Conservation (phyloP, 2,329 filamentous ascomycete genomes). For the Aspergillus fischeri region DNA sequence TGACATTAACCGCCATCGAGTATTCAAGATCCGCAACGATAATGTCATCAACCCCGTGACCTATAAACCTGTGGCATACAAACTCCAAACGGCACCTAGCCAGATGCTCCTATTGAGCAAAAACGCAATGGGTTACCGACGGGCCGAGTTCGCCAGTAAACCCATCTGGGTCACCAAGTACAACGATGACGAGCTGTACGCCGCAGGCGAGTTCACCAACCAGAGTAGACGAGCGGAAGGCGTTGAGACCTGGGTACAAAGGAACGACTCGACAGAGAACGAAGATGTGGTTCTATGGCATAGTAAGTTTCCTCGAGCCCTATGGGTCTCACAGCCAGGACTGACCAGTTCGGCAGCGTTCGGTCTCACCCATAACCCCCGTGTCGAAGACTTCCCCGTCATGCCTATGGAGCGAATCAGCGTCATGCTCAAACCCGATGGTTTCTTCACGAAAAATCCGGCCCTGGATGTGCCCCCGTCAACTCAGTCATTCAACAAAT, state of each 20-base stretch:
- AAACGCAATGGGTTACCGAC: slow-evolving; percentile 45
- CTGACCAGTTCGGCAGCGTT: slow-evolving; percentile 29
- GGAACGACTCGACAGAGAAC: slow-evolving; percentile 47
- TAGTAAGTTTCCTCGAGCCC: slow-evolving; percentile 23
- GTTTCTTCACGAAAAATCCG: slow-evolving; percentile 52
- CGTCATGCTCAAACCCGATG: slow-evolving; percentile 47
- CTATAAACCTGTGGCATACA: slow-evolving; percentile 53
- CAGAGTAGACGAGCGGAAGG: slow-evolving; percentile 53
- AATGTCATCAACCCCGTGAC: slow-evolving; percentile 51
- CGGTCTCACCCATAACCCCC: slow-evolving; percentile 61
- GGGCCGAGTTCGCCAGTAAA: slow-evolving; percentile 53
- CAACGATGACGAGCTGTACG: slow-evolving; percentile 50
- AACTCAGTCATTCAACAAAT: slow-evolving; percentile 40
- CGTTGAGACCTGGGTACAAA: slow-evolving; percentile 49
- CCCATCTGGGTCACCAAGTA: slow-evolving; percentile 56
- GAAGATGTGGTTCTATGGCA: slow-evolving; percentile 40
- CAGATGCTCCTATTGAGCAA: slow-evolving; percentile 54
- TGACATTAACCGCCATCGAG: slow-evolving; percentile 46
- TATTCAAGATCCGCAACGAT: slow-evolving; percentile 58
- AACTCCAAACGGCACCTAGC: slow-evolving; percentile 53
- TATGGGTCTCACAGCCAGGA: not conserved
- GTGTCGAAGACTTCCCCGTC: slow-evolving; percentile 64
- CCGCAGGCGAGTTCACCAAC: slow-evolving; percentile 55
- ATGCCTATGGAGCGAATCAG: slow-evolving; percentile 59
- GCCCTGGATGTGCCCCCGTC: slow-evolving; percentile 46